These are phyloP conservation scores for Neofusicoccum kwambonambiense DNA, from an alignment of 2,329 filamentous ascomycete species.

Conservation along the genomic window DNA sequence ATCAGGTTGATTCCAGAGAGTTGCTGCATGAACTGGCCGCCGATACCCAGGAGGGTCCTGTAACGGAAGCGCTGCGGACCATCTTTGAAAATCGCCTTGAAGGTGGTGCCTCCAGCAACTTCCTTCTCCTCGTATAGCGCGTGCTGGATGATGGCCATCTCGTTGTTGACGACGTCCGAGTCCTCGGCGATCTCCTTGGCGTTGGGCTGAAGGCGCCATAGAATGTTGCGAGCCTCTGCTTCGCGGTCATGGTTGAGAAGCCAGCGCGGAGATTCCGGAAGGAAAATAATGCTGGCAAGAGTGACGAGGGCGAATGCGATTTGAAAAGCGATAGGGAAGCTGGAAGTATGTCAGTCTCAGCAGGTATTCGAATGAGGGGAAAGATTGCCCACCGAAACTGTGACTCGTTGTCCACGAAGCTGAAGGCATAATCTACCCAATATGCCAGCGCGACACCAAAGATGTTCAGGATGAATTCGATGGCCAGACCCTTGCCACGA, in stretches of 20 bases:
- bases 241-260: constrained; percentile 52
- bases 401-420: constrained; percentile 40
- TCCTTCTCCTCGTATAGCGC: constrained; percentile 43
- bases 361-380: constrained; percentile 31
- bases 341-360: constrained; percentile 38
- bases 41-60: constrained; percentile 40
- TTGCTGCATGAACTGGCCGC: constrained; percentile 50
- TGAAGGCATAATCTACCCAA: constrained; percentile 41
- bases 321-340: constrained; percentile 47
- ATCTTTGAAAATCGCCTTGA: constrained; percentile 42
- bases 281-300: constrained; percentile 43
- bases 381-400: background rate
- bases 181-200: constrained; percentile 25
- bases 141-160: constrained; percentile 40
- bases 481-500: constrained; percentile 47
- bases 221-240: constrained; percentile 52
- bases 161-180: constrained; percentile 22
- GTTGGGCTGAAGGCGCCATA: constrained; percentile 30
- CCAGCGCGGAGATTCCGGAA: constrained; percentile 61
- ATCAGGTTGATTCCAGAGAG: constrained; percentile 43
- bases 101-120: constrained; percentile 34
- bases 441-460: constrained; percentile 42
- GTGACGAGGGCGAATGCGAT: constrained; percentile 43
- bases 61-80: constrained; percentile 44
- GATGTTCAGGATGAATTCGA: constrained; percentile 44